Conservation (phyloP, 192 early-diverging fungal genomes). For the Tieghemiomyces parasiticus region DNA sequence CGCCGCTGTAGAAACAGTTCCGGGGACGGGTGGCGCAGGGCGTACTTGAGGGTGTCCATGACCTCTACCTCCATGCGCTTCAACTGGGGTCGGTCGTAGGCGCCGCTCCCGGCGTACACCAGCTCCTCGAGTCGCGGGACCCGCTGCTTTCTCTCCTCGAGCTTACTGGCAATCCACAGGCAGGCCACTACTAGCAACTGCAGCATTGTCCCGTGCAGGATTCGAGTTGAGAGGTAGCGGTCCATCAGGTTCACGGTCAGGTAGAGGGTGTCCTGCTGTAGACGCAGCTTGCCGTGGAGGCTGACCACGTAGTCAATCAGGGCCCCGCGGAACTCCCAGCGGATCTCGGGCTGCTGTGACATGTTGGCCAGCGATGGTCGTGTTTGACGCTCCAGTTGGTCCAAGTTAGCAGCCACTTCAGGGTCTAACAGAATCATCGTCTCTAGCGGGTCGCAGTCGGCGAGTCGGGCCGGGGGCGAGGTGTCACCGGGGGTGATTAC, state of each 20-base stretch:
- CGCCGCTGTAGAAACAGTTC: conserved; percentile 24
- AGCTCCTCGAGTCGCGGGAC: conserved; percentile 21
- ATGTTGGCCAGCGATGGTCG: conserved; percentile 25
- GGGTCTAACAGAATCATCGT: neutral
- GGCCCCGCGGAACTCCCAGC: conserved; percentile 21
- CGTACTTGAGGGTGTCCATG: conserved; percentile 22
- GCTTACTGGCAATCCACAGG: conserved; percentile 23
- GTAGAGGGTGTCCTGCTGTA: conserved; percentile 24
- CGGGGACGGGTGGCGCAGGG: conserved; percentile 21
- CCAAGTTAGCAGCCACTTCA: neutral
- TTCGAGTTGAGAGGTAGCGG: conserved; percentile 24
- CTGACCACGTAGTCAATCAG: conserved; percentile 25
- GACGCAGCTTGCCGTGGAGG: conserved; percentile 23
- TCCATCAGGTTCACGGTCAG: conserved; percentile 32
- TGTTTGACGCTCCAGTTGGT: conserved; percentile 16
- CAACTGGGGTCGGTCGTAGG: conserved; percentile 22
- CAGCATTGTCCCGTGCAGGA: conserved; percentile 22
- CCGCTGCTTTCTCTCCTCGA: conserved; percentile 23
- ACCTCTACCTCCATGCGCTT: conserved; percentile 27
- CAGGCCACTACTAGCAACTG: conserved; percentile 26
- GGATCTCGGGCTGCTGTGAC: conserved; percentile 25
- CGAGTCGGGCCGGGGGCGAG: too few relatives aligned
- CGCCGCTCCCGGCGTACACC: conserved; percentile 20
- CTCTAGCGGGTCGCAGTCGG: neutral
- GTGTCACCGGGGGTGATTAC: neutral